A percentile compares a stretch with the other conserved stretches of the same genome.
Conservation (phyloP, 257 asterid genomes). For the Solanum chilense region DNA sequence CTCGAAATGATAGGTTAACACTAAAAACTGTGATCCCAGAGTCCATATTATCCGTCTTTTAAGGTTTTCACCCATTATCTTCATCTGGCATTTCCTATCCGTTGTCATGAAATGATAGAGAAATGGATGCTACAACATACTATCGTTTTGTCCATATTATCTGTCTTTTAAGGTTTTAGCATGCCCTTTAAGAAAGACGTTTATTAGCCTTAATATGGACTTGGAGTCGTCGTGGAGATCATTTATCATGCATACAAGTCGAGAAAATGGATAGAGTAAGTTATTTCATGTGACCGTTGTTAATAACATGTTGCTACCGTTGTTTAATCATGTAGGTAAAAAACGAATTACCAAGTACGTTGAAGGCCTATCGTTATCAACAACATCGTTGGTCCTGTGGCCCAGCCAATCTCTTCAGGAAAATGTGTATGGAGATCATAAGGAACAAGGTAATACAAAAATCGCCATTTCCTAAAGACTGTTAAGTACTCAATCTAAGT, state of each 20-base stretch:
- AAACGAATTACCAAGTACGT: constrained; percentile 91
- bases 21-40: too few relatives aligned
- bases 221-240: background rate
- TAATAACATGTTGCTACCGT: background rate
- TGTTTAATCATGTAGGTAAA: constrained; percentile 40
- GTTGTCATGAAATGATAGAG: background rate
- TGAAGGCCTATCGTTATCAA: constrained; percentile 85
- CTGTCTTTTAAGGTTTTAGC: background rate
- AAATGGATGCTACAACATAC: background rate
- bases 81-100: background rate
- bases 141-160: background rate
- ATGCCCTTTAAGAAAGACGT: background rate
- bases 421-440: constrained; percentile 69
- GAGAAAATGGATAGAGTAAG: background rate
- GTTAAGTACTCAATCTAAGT: background rate
- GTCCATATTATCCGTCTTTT: background rate
- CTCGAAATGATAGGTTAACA: background rate
- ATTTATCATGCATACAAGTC: background rate
- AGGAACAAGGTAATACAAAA: constrained; percentile 52
- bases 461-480: background rate
- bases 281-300: background rate
- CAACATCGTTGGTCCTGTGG: constrained; percentile 99
- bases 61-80: background rate
- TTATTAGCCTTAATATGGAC: background rate
- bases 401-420: constrained; percentile 84